phyloP scores from a whole-genome alignment of 306 rosid genomes.

The Argentina anserina region DNA sequence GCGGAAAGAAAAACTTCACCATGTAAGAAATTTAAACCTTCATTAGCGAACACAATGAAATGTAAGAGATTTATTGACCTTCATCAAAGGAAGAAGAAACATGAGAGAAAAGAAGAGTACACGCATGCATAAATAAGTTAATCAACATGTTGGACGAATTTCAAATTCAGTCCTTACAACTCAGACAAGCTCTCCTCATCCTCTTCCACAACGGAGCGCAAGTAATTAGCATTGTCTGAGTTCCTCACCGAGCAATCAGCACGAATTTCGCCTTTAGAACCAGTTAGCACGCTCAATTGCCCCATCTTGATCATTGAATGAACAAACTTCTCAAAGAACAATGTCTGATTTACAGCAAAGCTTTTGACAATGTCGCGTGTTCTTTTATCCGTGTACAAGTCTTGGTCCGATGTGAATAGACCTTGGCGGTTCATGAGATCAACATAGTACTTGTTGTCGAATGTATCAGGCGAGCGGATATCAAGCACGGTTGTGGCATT shows the following conservation, averaged over 20 bases:
- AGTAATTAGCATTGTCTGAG: constrained; percentile 13
- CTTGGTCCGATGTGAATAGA: constrained; percentile 62
- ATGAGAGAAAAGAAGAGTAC: background rate
- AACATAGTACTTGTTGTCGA: constrained; percentile 58
- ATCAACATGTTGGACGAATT: background rate
- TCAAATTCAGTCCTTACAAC: constrained; percentile 2
- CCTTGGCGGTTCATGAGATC: constrained; percentile 56
- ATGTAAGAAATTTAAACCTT: background rate
- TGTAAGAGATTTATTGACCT: background rate
- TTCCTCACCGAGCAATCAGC: constrained; percentile 46
- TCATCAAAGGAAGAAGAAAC: background rate
- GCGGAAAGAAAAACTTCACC: too few relatives aligned
- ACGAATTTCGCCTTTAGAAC: constrained; percentile 51
- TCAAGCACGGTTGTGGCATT: constrained; percentile 35
- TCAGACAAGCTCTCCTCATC: constrained; percentile 25
- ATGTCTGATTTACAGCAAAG: constrained; percentile 36
- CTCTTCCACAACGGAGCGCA: constrained; percentile 26
- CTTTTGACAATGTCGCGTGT: constrained; percentile 41
- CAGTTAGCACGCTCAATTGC: constrained; percentile 50
- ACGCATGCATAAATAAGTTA: background rate
- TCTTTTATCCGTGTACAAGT: constrained; percentile 25
- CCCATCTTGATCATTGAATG: constrained; percentile 48
- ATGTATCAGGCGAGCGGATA: constrained; percentile 40
- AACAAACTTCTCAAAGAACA: constrained; percentile 54
- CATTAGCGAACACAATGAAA: background rate